Evolutionary conservation across 2,329 filamentous ascomycete genomes (phyloP).

Genomic region (Pseudogymnoascus destructans): DNA sequence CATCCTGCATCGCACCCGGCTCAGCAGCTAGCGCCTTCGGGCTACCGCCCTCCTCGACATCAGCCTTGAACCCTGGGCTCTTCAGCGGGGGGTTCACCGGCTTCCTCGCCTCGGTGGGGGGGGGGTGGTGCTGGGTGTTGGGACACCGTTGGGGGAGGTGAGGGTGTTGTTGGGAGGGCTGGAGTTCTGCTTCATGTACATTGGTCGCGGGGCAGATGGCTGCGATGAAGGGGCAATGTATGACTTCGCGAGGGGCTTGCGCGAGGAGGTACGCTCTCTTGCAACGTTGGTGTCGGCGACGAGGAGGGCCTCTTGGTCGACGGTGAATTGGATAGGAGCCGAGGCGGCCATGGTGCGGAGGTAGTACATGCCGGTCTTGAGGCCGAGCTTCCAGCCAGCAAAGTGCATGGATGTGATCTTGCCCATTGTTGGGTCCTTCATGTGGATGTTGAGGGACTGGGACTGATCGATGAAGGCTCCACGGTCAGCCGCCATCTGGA

Average conservation of each 20-base stretch:
- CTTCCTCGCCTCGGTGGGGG: constrained; percentile 37
- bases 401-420: constrained; percentile 99
- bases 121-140: constrained; percentile 56
- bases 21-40: constrained; percentile 67
- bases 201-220: constrained; percentile 50
- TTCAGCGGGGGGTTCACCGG: constrained; percentile 38
- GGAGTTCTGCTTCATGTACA: constrained; percentile 45
- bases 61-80: constrained; percentile 60
- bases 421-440: constrained; percentile 98
- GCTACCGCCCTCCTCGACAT: constrained; percentile 63
- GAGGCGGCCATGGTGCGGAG: constrained; percentile 94
- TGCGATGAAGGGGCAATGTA: constrained; percentile 32
- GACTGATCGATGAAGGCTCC: constrained; percentile 99
- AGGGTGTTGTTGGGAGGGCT: constrained; percentile 25
- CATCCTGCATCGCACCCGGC: constrained; percentile 45
- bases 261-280: constrained; percentile 51
- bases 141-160: constrained; percentile 43
- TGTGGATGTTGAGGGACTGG: constrained; percentile 97
- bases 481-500: constrained; percentile 97
- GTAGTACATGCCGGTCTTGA: constrained; percentile 99
- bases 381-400: constrained; percentile 93
- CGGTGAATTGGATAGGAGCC: constrained; percentile 96
- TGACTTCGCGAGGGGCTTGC: constrained; percentile 47
- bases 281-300: constrained; percentile 70
- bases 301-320: constrained; percentile 90